Evolutionary conservation across 345 rosid species (phyloP).

Genomic region (Gossypium turneri): DNA sequence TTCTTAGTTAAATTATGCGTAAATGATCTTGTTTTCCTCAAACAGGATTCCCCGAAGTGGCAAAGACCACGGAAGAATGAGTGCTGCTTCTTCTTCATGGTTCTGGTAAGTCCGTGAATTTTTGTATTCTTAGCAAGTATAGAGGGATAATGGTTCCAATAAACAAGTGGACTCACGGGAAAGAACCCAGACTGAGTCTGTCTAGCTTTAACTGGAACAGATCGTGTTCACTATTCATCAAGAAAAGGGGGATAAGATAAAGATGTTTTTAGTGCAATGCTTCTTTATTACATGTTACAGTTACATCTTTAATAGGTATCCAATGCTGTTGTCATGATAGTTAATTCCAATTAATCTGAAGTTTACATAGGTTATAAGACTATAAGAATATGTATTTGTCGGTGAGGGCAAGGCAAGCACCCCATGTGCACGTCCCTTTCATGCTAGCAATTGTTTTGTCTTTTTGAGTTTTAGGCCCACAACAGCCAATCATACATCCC

Average conservation of each 20-base stretch:
- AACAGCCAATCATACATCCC: slow-evolving; percentile 18
- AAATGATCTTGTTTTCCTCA: background rate
- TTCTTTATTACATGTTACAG: background rate
- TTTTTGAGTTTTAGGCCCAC: slow-evolving; percentile 26
- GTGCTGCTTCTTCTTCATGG: background rate
- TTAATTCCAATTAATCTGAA: background rate
- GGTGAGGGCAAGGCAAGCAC: slow-evolving; percentile 27
- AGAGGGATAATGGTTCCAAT: background rate
- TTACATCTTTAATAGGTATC: background rate
- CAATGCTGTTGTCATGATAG: background rate
- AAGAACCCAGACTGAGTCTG: background rate
- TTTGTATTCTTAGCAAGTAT: background rate
- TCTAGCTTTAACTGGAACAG: background rate
- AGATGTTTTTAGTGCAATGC: background rate
- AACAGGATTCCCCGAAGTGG: background rate
- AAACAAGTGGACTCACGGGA: background rate
- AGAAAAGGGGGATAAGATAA: background rate
- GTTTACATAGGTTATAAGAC: background rate
- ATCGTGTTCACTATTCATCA: background rate
- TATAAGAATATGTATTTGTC: slow-evolving; percentile 12
- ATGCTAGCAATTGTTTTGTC: slow-evolving; percentile 17
- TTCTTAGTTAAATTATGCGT: no score
- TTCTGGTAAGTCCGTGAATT: background rate
- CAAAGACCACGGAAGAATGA: background rate
- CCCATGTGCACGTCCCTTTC: slow-evolving; percentile 53